phyloP scores from a whole-genome alignment of 768 basidiomycete species.

The Candolleomyces aberdarensis region DNA sequence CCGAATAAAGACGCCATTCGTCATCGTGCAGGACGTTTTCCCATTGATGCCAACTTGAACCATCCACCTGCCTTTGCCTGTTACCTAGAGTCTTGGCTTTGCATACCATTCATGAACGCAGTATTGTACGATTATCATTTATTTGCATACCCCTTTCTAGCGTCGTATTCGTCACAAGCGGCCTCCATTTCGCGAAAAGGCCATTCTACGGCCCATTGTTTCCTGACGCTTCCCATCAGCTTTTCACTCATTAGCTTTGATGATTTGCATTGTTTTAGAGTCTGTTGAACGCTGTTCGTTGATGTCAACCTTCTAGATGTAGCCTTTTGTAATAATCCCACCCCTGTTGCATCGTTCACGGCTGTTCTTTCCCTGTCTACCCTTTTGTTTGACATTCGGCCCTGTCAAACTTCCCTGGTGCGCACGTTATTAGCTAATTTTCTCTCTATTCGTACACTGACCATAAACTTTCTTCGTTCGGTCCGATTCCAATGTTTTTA shows the following conservation, averaged over 20 bases:
- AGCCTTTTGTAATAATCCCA: not conserved
- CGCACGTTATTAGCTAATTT: too few relatives aligned
- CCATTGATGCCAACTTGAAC: not conserved
- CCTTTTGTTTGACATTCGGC: not conserved
- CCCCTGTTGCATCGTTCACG: not conserved
- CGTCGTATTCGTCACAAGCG: not conserved
- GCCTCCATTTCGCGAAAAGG: not conserved
- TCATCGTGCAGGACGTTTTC: too few relatives aligned
- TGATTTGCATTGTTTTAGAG: not conserved
- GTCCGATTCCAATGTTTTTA: too few relatives aligned
- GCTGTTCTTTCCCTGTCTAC: not conserved
- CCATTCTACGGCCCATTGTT: not conserved
- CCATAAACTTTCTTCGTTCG: too few relatives aligned
- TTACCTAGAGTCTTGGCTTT: not conserved
- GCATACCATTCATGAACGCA: not conserved
- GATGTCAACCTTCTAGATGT: not conserved
- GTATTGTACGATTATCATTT: not conserved
- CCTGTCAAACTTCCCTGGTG: not conserved
- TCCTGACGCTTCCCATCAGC: not conserved
- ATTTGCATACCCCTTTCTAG: constrained; percentile 1
- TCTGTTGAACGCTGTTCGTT: not conserved
- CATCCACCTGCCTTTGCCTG: not conserved
- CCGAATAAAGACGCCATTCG: too few relatives aligned
- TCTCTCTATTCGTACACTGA: too few relatives aligned
- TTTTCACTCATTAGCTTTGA: not conserved